Evolutionary conservation across 768 basidiomycete species (phyloP), one percentile per base, ranked within the genome.

Genomic region (Multifurca ochricompacta): DNA sequence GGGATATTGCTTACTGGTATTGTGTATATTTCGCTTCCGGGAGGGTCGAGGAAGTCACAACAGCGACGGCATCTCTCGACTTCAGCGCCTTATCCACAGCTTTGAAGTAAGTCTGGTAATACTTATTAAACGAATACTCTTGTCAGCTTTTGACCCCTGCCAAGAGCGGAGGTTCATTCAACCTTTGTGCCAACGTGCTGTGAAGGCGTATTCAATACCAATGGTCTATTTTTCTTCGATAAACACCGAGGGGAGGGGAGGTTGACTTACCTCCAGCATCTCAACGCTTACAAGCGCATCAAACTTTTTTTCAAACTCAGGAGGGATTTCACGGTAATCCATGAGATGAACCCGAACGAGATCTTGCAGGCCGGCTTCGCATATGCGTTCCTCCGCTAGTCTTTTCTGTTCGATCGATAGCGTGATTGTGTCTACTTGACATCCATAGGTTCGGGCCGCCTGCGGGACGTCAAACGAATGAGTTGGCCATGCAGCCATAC

Each of bases 391-490:
- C 64, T 92, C 91, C 16, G 91, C 92, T 44, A 95, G 79, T 19
- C 71, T 73, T 67, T 92, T 92, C 68, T 95, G 92, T 69, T 93
- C 87, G 43, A 83, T 69, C 6, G 91, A 93, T 44, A 95, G 74
- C 11, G 92, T 95, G 63, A 95, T 73, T 9, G 88, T 91, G 66
- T 95, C 91, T 41, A 95, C 89, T 62, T 87, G 84, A 67, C 89
- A 92, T 9, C 85, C 87, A 64, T 65, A 78, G 3, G 69, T 67
- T 64, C 74, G 75, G 13, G 83, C 85, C 51, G 87, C 87, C 82
- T 85, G 40, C 40, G 56, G 35, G 16, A 35, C 23, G 30, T 27
- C 21, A 39, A 25, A 34, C 43, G 25, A 10, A 6, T 53, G 16
- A 28, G 50, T 44, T 44, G 37, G 2, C 19, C 47, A 58, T 43